Percentiles rank a stretch among this genome's conserved stretches.
phyloP scores from a whole-genome alignment of 2,329 filamentous ascomycete species.

The Aureobasidium melanogenum region DNA sequence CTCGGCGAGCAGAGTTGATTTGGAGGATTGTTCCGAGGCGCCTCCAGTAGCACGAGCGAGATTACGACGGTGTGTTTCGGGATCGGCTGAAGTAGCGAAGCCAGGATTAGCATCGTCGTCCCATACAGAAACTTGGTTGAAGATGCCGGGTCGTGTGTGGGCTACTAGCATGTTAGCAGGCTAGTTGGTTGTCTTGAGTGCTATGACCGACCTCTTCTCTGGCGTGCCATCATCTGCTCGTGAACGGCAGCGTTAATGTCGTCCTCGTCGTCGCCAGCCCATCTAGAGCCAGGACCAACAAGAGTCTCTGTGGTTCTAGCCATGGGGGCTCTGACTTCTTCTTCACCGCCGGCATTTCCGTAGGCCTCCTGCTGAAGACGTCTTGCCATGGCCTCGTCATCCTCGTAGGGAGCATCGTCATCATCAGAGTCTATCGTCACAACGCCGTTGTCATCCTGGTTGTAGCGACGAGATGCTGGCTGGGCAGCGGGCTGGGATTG shows the following conservation, averaged over 20 bases:
- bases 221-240: slow-evolving; percentile 51
- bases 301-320: slow-evolving; percentile 85
- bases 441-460: slow-evolving; percentile 48
- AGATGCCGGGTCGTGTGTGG: slow-evolving; percentile 49
- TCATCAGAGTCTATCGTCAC: slow-evolving; percentile 74
- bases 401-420: slow-evolving; percentile 55
- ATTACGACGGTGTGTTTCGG: slow-evolving; percentile 41
- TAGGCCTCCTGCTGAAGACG: slow-evolving; percentile 90
- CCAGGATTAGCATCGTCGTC: slow-evolving; percentile 37
- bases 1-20: slow-evolving; percentile 74
- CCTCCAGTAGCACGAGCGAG: slow-evolving; percentile 56
- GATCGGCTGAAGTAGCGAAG: slow-evolving; percentile 25
- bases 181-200: slow-evolving; percentile 24
- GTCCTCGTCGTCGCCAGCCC: slow-evolving; percentile 36
- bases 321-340: slow-evolving; percentile 79
- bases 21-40: slow-evolving; percentile 55
- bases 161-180: slow-evolving; percentile 26
- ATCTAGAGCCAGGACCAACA: slow-evolving; percentile 56
- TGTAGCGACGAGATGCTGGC: slow-evolving; percentile 27
- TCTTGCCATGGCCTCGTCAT: slow-evolving; percentile 89
- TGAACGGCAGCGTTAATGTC: slow-evolving; percentile 54
- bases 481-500: slow-evolving; percentile 26
- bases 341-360: slow-evolving; percentile 42
- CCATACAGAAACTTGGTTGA: slow-evolving; percentile 60
- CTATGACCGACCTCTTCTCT: slow-evolving; percentile 21